A percentile compares a stretch with the other conserved stretches of the same genome.
Evolutionary conservation across 176 grass and related monocot species (phyloP).

Genomic region (Alopecurus myosuroides): DNA sequence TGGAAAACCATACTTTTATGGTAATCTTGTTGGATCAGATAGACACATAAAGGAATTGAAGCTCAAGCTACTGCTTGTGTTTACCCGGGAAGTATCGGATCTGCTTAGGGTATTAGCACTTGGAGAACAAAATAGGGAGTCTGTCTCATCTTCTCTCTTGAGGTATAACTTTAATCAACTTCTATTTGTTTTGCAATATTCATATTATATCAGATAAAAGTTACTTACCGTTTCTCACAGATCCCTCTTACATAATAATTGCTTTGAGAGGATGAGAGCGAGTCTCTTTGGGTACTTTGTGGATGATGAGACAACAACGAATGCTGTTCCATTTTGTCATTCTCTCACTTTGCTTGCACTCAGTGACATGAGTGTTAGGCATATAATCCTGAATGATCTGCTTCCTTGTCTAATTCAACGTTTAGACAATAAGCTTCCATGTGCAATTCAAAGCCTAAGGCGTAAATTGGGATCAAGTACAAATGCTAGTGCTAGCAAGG

Average conservation of each 20-base stretch:
- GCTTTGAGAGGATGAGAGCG: conserved; percentile 35
- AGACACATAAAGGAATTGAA: conserved; percentile 42
- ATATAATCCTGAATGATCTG: conserved; percentile 54
- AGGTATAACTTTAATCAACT: conserved; percentile 27
- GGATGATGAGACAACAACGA: conserved; percentile 53
- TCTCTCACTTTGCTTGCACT: conserved; percentile 44
- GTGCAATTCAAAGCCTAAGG: conserved; percentile 37
- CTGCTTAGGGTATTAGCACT: conserved; percentile 28
- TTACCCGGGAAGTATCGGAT: conserved; percentile 57
- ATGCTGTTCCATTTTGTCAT: conserved; percentile 44
- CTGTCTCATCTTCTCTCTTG: conserved; percentile 19
- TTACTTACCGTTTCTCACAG: background rate
- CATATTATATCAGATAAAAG: background rate
- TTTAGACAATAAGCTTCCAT: background rate
- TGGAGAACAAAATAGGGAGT: conserved; percentile 33
- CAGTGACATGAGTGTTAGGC: conserved; percentile 37
- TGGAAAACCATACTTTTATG: conserved; percentile 45
- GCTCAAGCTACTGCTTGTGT: conserved; percentile 47
- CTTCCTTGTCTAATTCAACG: conserved; percentile 33
- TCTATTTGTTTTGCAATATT: background rate
- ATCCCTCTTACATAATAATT: conserved; percentile 38
- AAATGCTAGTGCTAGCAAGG: background rate
- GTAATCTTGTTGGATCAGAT: conserved; percentile 53
- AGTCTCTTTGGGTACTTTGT: conserved; percentile 45
- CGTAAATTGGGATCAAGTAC: conserved; percentile 36